Base-by-base conservation (phyloP, 1,139 yeast genomes). In the Scheffersomyces parashehatae region DNA sequence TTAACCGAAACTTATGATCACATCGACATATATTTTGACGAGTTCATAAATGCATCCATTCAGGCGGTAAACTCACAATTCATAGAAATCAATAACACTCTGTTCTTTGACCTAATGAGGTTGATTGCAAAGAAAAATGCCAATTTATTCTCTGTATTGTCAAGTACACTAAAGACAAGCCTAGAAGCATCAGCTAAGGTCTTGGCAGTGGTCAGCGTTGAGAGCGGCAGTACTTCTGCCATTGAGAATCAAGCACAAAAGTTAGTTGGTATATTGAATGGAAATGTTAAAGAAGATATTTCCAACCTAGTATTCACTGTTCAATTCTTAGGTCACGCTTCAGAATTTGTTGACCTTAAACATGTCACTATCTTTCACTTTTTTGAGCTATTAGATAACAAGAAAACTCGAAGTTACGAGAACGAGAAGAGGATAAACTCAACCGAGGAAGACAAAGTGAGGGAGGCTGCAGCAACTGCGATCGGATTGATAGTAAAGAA, bases 401-500 rank as follows among this genome's bases (percentile, higher is more conserved):
- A 41, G 14, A 28, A 14, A 5, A 14, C 24, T 10, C 15, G 20
- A 10, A 31, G 20, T n/a, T 31, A 14, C 11, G 35, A 31, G 9
- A 31, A 31, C 7, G 35, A 31, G 24, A 31, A 15, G n/a, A 10
- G 35, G n/a, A 31, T 31, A 15, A 31, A 31, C n/a, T 31, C 35
- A 8, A 14, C 35, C 8, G 35, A 31, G 15, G 35, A 15, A 10
- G 35, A 31, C 24, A 31, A 31, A n/a, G 35, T 31, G 10, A 31
- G 35, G n/a, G 35, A 31, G 12, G 78, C 79, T 5, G 73, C 83
- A 1, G 78, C 86, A 0, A 71, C 73, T 38, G 70, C 86, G 0
- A 61, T 82, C 33, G 86, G 88, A 1, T 70, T 75, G 11, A 58
- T 79, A 28, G 70, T 76, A 6, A 65, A 75, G 9, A 63, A 65